Conservation (phyloP, 169 alveolate genomes). For the Perkinsus olseni region DNA sequence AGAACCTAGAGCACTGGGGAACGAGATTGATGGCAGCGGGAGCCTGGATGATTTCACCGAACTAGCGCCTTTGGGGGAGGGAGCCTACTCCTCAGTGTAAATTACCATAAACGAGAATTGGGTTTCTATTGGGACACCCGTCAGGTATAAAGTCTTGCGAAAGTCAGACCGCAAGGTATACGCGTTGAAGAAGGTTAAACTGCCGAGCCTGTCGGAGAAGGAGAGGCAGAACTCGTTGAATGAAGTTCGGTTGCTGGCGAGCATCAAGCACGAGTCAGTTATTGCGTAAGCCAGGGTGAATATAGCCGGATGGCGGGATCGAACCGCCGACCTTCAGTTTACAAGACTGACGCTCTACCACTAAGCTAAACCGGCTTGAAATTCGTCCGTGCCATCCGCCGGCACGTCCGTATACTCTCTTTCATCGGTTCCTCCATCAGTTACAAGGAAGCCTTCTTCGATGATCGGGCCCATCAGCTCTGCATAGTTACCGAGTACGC, state of each 20-base stretch:
- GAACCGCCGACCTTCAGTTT: conserved; percentile 4
- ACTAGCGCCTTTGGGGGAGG: conserved; percentile 6
- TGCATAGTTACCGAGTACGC: conserved; percentile 74
- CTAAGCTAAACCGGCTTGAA: background rate
- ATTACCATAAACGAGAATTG: background rate
- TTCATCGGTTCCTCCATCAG: too few species aligned
- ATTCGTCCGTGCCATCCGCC: too few species aligned
- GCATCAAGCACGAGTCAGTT: conserved; percentile 5
- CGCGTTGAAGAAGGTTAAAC: conserved; percentile 14
- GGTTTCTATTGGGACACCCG: background rate
- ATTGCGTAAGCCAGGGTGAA: background rate
- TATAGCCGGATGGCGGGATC: background rate
- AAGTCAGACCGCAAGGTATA: background rate
- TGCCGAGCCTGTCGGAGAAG: conserved; percentile 15
- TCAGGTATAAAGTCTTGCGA: conserved; percentile 9
- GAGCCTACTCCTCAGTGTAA: conserved; percentile 3
- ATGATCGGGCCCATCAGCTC: background rate
- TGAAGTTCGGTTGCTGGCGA: conserved; percentile 17
- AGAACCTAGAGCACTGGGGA: background rate
- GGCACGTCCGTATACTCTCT: too few species aligned
- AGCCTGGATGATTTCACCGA: conserved; percentile 4
- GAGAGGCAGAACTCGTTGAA: conserved; percentile 13
- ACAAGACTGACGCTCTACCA: conserved; percentile 3
- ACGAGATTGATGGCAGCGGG: background rate
- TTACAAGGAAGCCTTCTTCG: conserved; percentile 15